These are phyloP conservation scores for Lactarius hatsudake DNA, from an alignment of 768 basidiomycete species.

Conservation along the genomic window DNA sequence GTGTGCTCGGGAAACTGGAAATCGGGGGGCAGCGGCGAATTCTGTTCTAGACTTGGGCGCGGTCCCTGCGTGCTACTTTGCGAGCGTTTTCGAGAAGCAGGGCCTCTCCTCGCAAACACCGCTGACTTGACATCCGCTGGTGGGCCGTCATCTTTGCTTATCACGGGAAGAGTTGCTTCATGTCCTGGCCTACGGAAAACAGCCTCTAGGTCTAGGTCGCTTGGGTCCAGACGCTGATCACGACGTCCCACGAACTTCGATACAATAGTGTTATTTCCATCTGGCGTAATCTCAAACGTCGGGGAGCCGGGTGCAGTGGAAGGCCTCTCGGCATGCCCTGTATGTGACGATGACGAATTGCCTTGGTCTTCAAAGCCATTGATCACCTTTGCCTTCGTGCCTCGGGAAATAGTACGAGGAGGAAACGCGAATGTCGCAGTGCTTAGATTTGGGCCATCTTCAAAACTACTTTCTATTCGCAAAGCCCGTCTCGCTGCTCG, in stretches of 20 bases:
- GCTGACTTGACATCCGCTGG: not conserved
- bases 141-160: not conserved
- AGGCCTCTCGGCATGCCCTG: not conserved
- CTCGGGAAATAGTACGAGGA: slow-evolving; percentile 36
- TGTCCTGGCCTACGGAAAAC: not conserved
- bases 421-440: slow-evolving; percentile 56
- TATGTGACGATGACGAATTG: not conserved
- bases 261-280: not conserved
- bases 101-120: slow-evolving; percentile 6
- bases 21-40: slow-evolving; percentile 27
- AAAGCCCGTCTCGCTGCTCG: slow-evolving; percentile 34
- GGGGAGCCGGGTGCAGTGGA: not conserved
- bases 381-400: slow-evolving; percentile 11
- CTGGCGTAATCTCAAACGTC: not conserved
- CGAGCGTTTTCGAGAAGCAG: slow-evolving; percentile 17
- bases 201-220: slow-evolving; percentile 5
- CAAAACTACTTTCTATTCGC: slow-evolving; percentile 35
- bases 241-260: slow-evolving; percentile 5
- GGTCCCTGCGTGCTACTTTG: slow-evolving; percentile 17
- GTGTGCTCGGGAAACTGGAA: slow-evolving; percentile 39
- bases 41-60: slow-evolving; percentile 12
- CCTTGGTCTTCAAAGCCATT: slow-evolving; percentile 11
- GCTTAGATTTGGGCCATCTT: slow-evolving; percentile 44
- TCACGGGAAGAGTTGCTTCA: slow-evolving; percentile 5
- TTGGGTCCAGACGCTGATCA: slow-evolving; percentile 9